These are phyloP conservation scores for Backusella tarrabulga DNA, from an alignment of 192 early-diverging fungal genomes.

Conservation along the genomic window DNA sequence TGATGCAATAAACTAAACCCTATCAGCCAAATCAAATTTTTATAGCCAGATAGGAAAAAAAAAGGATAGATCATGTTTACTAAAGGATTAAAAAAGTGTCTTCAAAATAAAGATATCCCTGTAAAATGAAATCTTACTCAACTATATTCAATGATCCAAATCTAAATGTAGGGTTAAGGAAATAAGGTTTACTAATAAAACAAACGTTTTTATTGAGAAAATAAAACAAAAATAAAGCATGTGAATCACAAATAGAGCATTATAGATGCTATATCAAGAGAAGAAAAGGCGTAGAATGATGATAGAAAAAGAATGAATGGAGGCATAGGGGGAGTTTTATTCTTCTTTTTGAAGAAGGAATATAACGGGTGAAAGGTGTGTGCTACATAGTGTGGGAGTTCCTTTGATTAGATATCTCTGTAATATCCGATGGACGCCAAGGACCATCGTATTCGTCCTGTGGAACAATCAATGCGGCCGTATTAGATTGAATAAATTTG, in stretches of 20 bases:
- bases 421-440: neutral
- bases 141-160: neutral
- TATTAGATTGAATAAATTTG: neutral
- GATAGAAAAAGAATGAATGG: neutral
- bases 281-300: neutral
- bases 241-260: neutral
- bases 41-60: too few species aligned
- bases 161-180: neutral
- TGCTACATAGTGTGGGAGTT: neutral
- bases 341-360: neutral
- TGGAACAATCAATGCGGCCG: slow-evolving; percentile 3
- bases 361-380: neutral
- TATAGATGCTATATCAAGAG: neutral
- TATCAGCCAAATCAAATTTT: too few species aligned
- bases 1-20: too few species aligned
- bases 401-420: neutral
- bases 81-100: too few species aligned
- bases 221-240: neutral
- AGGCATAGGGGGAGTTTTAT: neutral
- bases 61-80: too few species aligned
- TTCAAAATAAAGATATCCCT: neutral
- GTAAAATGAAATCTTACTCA: neutral
- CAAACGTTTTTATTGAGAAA: neutral
- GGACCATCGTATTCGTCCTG: neutral
- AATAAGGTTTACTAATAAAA: neutral